Conservation (phyloP, 2,329 filamentous ascomycete genomes). For the Emmonsiellopsis sp. region DNA sequence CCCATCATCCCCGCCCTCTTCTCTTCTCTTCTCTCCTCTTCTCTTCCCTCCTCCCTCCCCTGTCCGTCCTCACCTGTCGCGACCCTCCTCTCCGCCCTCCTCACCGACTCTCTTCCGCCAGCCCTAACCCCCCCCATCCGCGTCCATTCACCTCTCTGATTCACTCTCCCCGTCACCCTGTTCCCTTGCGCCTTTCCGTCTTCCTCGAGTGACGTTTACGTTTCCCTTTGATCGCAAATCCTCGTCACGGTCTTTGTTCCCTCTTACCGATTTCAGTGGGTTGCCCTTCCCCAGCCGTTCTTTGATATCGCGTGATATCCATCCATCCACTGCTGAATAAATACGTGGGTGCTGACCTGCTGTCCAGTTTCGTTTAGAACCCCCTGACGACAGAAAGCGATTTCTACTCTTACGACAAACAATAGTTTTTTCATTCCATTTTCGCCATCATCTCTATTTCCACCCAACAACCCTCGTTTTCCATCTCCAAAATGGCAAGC, state of each 20-base stretch:
- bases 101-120: constrained; percentile 4
- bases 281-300: constrained; percentile 1
- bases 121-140: constrained; percentile 9
- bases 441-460: constrained; percentile 2
- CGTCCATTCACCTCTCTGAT: constrained; percentile 6
- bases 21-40: constrained; percentile 7
- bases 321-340: too few relatives aligned
- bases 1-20: constrained; percentile 8
- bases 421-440: neutral
- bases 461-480: neutral
- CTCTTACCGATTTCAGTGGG: neutral
- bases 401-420: neutral
- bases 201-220: constrained; percentile 4
- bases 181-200: constrained; percentile 11
- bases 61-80: constrained; percentile 14
- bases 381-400: neutral
- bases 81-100: constrained; percentile 15
- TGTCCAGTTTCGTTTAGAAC: neutral
- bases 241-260: neutral
- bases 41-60: constrained; percentile 11
- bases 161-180: constrained; percentile 2
- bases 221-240: neutral
- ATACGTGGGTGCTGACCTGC: neutral
- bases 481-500: constrained; percentile 46
- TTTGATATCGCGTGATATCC: neutral